Evolutionary conservation across 2,329 filamentous ascomycete species (phyloP).

Genomic region (Daldinia sp.): DNA sequence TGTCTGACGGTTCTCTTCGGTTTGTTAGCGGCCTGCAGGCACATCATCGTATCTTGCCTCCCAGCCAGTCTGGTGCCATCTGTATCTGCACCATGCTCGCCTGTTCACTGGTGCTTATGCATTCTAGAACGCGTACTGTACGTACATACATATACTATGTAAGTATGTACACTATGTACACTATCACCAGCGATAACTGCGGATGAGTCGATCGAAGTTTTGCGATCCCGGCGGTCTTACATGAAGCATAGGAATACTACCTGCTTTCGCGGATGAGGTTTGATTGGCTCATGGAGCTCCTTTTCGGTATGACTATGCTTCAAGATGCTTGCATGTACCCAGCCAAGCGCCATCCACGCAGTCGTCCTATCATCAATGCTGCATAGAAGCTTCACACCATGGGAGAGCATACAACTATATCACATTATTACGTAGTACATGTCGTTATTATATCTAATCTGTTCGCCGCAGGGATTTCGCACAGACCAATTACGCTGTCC

Average conservation of each 20-base stretch:
- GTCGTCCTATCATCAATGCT: constrained; percentile 28
- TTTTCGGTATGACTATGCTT: constrained; percentile 25
- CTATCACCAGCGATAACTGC: constrained; percentile 28
- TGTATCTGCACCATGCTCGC: constrained; percentile 43
- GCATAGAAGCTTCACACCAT: constrained; percentile 35
- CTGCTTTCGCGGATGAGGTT: constrained; percentile 17
- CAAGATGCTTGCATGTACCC: constrained; percentile 25
- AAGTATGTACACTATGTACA: constrained; percentile 26
- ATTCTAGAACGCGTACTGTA: constrained; percentile 46
- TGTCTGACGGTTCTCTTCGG: constrained; percentile 30
- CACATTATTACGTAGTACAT: constrained; percentile 40
- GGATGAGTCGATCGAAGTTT: constrained; percentile 42
- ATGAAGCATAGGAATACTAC: constrained; percentile 30
- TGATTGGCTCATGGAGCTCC: constrained; percentile 28
- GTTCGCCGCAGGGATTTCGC: constrained; percentile 32
- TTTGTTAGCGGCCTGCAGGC: constrained; percentile 44
- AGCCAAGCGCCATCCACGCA: constrained; percentile 34
- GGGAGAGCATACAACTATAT: constrained; percentile 23
- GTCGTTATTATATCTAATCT: constrained; percentile 26
- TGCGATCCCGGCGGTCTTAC: constrained; percentile 39
- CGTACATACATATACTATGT: constrained; percentile 42
- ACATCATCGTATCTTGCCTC: constrained; percentile 40
- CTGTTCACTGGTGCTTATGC: constrained; percentile 41
- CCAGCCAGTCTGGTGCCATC: constrained; percentile 37
- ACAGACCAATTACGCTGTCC: constrained; percentile 33